A percentile compares a stretch with the other conserved stretches of the same genome.
Evolutionary conservation across 2,329 filamentous ascomycete genomes (phyloP).

Genomic region (Venturia carpophila): DNA sequence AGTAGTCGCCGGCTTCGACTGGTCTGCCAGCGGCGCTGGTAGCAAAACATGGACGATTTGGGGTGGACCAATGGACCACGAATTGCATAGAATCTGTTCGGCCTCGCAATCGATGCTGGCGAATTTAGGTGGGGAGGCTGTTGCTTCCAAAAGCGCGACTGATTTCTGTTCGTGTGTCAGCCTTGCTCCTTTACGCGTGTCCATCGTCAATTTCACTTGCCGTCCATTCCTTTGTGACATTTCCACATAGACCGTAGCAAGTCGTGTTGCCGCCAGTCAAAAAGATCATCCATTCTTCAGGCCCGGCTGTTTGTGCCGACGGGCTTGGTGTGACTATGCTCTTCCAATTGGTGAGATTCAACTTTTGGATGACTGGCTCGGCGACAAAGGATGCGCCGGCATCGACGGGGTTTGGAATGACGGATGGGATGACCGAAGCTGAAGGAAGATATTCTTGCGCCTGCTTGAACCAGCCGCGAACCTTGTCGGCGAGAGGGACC

Average conservation of each 20-base stretch:
- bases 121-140: conserved; percentile 57
- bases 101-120: conserved; percentile 66
- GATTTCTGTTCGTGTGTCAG: conserved; percentile 44
- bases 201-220: conserved; percentile 28
- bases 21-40: conserved; percentile 52
- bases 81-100: conserved; percentile 66
- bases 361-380: conserved; percentile 44
- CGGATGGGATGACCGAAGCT: conserved; percentile 43
- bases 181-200: neutral
- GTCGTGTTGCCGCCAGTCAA: conserved; percentile 71
- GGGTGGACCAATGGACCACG: conserved; percentile 59
- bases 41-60: conserved; percentile 58
- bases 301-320: conserved; percentile 47
- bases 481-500: conserved; percentile 53
- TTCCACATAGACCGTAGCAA: conserved; percentile 62
- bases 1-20: conserved; percentile 55
- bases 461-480: conserved; percentile 47
- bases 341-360: conserved; percentile 66
- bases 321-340: conserved; percentile 57
- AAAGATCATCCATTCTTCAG: conserved; percentile 70
- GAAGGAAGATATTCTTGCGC: conserved; percentile 39
- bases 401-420: conserved; percentile 40
- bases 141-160: conserved; percentile 53
- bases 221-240: conserved; percentile 54
- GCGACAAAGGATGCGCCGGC: conserved; percentile 47